Conservation (phyloP, 768 basidiomycete species). For the Russula foetens region DNA sequence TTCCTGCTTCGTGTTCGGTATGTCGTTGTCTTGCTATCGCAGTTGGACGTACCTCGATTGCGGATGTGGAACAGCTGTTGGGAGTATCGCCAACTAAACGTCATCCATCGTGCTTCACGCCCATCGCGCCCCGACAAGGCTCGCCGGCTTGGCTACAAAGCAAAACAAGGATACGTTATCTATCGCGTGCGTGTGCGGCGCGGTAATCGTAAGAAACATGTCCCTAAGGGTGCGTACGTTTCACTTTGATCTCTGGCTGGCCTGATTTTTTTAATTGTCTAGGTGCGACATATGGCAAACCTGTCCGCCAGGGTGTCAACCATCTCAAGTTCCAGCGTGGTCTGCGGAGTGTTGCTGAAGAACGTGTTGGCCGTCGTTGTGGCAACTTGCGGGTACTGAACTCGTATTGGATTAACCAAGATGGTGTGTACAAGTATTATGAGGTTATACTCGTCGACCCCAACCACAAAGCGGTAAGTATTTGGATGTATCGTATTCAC, state of each 20-base stretch:
- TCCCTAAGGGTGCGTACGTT: constrained; percentile 72
- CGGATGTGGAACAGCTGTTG: constrained; percentile 59
- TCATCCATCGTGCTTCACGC: constrained; percentile 96
- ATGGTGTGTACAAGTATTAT: constrained; percentile 98
- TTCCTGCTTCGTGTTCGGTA: constrained; percentile 96
- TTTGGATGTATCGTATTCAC: background rate
- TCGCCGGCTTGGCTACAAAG: constrained; percentile 97
- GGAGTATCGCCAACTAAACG: constrained; percentile 98
- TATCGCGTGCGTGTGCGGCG: constrained; percentile 96
- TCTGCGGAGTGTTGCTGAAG: constrained; percentile 89
- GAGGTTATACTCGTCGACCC: constrained; percentile 99
- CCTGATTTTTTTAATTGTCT: background rate
- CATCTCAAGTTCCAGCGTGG: constrained; percentile 97
- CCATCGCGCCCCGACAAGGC: constrained; percentile 99
- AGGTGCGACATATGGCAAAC: constrained; percentile 99
- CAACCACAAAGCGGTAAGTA: constrained; percentile 81
- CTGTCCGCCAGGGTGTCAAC: constrained; percentile 98
- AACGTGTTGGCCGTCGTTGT: constrained; percentile 94
- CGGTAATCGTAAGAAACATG: constrained; percentile 99
- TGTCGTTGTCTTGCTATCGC: constrained; percentile 22
- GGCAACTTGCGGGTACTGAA: constrained; percentile 95
- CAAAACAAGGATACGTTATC: constrained; percentile 98
- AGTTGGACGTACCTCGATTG: constrained; percentile 5
- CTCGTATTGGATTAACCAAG: constrained; percentile 99
- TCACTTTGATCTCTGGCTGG: background rate